A percentile compares a stretch with the other conserved stretches of the same genome.
Conservation (phyloP, 2,329 filamentous ascomycete species). For the Ciborinia camelliae region DNA sequence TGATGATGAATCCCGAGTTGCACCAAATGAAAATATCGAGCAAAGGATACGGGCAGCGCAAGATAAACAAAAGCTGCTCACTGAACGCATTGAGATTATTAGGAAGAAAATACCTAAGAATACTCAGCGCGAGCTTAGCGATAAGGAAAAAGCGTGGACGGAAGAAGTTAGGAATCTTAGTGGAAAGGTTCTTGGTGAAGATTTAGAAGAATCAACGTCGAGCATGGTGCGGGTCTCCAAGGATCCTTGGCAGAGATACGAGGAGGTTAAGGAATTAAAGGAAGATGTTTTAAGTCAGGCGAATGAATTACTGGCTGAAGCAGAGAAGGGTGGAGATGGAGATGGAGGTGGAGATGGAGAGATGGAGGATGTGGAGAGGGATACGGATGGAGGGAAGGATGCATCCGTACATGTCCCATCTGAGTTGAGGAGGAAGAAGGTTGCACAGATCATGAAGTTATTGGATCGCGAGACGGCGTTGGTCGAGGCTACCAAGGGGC, state of each 20-base stretch:
- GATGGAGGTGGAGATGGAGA: neutral
- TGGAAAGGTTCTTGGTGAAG: constrained; percentile 36
- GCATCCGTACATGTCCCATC: constrained; percentile 51
- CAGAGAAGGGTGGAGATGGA: neutral
- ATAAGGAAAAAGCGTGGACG: constrained; percentile 58
- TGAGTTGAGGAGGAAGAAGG: constrained; percentile 59
- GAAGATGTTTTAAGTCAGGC: constrained; percentile 42
- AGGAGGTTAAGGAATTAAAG: constrained; percentile 43
- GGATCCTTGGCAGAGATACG: constrained; percentile 54
- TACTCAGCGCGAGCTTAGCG: constrained; percentile 53
- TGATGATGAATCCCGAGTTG: constrained; percentile 46
- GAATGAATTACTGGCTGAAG: constrained; percentile 21
- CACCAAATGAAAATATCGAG: constrained; percentile 56
- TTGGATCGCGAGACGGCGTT: constrained; percentile 65
- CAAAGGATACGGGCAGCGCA: constrained; percentile 54
- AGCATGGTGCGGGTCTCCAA: constrained; percentile 35
- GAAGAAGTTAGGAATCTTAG: constrained; percentile 50
- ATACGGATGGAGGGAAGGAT: constrained; percentile 24
- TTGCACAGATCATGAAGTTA: constrained; percentile 60
- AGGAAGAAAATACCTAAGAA: constrained; percentile 49
- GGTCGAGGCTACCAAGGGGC: constrained; percentile 62
- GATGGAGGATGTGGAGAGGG: constrained; percentile 25
- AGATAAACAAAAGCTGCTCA: constrained; percentile 54
- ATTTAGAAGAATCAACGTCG: constrained; percentile 9
- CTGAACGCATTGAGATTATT: constrained; percentile 58